Percentiles rank a stretch among this genome's conserved stretches.
phyloP scores from a whole-genome alignment of 768 basidiomycete genomes.

The Termitomyces sp. region DNA sequence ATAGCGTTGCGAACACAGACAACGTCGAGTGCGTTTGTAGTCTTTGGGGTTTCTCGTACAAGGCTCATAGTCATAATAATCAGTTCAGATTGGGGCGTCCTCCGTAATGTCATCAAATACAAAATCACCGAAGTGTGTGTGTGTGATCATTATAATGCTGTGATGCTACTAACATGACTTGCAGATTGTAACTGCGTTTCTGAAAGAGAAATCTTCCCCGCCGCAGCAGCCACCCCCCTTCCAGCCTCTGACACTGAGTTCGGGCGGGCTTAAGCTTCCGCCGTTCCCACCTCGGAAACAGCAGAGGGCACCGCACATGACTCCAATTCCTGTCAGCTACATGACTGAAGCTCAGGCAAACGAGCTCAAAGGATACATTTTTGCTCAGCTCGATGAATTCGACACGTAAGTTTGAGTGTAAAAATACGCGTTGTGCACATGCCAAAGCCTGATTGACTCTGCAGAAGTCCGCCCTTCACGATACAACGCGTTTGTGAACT shows the following conservation, averaged over 20 bases:
- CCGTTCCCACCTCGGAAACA: slow-evolving; percentile 64
- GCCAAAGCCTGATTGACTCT: neutral
- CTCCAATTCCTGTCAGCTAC: slow-evolving; percentile 49
- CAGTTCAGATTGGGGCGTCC: slow-evolving; percentile 64
- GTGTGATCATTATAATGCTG: slow-evolving; percentile 10
- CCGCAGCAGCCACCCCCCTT: slow-evolving; percentile 31
- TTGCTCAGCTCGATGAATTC: slow-evolving; percentile 64
- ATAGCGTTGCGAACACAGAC: slow-evolving; percentile 62
- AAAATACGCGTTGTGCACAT: neutral
- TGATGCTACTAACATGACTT: slow-evolving; percentile 1
- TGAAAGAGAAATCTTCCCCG: slow-evolving; percentile 31
- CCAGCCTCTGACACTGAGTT: slow-evolving; percentile 34
- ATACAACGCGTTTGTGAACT: slow-evolving; percentile 88
- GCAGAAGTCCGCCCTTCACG: slow-evolving; percentile 71
- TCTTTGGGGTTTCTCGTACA: slow-evolving; percentile 6
- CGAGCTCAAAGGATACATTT: slow-evolving; percentile 49
- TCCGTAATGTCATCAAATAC: slow-evolving; percentile 68
- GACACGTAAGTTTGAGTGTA: slow-evolving; percentile 49
- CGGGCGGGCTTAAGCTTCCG: slow-evolving; percentile 62
- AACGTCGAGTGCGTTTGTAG: slow-evolving; percentile 43
- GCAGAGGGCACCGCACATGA: slow-evolving; percentile 37
- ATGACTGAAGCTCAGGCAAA: slow-evolving; percentile 59
- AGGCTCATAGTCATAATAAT: slow-evolving; percentile 3
- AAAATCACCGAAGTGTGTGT: slow-evolving; percentile 57
- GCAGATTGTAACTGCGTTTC: slow-evolving; percentile 48